Base-by-base conservation (phyloP, 192 early-diverging fungal genomes). In the Coemansia sp. region DNA sequence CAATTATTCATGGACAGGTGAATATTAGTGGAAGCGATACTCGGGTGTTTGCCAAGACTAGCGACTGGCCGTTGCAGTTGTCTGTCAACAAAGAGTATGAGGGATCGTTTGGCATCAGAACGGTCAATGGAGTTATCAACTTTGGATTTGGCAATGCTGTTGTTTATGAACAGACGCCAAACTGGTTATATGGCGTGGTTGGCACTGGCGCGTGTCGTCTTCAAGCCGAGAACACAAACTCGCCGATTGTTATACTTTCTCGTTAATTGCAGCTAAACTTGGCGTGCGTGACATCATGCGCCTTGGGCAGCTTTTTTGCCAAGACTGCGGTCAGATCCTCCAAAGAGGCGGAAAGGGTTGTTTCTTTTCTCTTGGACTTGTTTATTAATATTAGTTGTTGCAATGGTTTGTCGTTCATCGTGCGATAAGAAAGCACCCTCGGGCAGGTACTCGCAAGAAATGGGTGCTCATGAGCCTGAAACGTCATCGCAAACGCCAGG, bases 31-130 rank as follows among this genome's bases (percentile, higher is more conserved):
- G 25, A 6, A 23, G 15, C 2, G 22, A 54, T n/a, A 28, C 22
- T 6, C 52, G 52, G 23, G 52, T 54, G 12, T 12, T 25, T 14
- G 52, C 28, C 25, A 54, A 54, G 28, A 54, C 52, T 1, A 19
- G 6, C 26, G 25, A 28, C 52, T 54, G 52, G 52, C 52, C 52
- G n/a, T n/a, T 54, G 14, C 52, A 54, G 25, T 25, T 54, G 28
- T 54, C 52, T 7, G 14, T 54, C 4, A 54, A 25, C 25, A 23
- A 19, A 2, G 52, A 54, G 23, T 54, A 54, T 25, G 12, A 21
- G 28, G 52, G 52, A n/a, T 54, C 52, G n/a, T 54, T 54, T 31
- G 28, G 25, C 23, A 28, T 54, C 12, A 21, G n/a, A 5, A 25
- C 52, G 10, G 11, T 54, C 3, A 54, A 54, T 28, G 22, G 52